A percentile compares a stretch with the other conserved stretches of the same genome.
Conservation (phyloP, 2,329 filamentous ascomycete species). For the Huntiella moniliformis region DNA sequence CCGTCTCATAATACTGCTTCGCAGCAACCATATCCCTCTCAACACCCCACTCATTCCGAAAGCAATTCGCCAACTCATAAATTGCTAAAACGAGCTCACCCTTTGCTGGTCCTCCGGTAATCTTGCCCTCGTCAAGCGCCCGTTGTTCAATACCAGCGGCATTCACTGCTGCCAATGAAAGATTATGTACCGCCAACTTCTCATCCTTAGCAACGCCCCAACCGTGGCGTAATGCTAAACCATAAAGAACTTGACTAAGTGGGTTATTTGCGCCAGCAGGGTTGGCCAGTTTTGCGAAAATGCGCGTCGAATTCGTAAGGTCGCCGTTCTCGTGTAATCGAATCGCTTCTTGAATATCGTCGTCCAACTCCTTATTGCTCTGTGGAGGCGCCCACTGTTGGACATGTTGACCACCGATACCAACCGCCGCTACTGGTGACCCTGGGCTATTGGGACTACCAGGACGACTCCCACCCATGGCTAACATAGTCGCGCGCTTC, state of each 20-base stretch:
- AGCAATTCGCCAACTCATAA: constrained; percentile 83
- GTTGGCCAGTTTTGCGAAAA: constrained; percentile 73
- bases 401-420: constrained; percentile 13
- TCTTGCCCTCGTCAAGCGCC: constrained; percentile 70
- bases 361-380: constrained; percentile 27
- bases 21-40: constrained; percentile 72
- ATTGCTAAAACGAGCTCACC: constrained; percentile 92
- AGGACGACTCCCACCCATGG: constrained; percentile 20
- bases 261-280: constrained; percentile 76
- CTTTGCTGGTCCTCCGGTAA: constrained; percentile 86
- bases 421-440: constrained; percentile 12
- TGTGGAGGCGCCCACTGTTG: constrained; percentile 17
- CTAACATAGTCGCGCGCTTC: constrained; percentile 76
- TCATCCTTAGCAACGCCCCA: constrained; percentile 72
- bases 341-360: constrained; percentile 88
- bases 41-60: constrained; percentile 88
- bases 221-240: constrained; percentile 76
- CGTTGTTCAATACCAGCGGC: constrained; percentile 71
- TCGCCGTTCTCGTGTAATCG: constrained; percentile 73
- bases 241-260: constrained; percentile 87
- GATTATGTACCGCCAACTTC: constrained; percentile 58
- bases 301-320: constrained; percentile 56
- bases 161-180: constrained; percentile 77
- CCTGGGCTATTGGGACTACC: constrained; percentile 15
- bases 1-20: constrained; percentile 85